Percentiles rank a stretch among this genome's conserved stretches.
These are phyloP conservation scores for Rhynchospora tenuis DNA, from an alignment of 176 grass and related monocot genomes.

Conservation along the genomic window DNA sequence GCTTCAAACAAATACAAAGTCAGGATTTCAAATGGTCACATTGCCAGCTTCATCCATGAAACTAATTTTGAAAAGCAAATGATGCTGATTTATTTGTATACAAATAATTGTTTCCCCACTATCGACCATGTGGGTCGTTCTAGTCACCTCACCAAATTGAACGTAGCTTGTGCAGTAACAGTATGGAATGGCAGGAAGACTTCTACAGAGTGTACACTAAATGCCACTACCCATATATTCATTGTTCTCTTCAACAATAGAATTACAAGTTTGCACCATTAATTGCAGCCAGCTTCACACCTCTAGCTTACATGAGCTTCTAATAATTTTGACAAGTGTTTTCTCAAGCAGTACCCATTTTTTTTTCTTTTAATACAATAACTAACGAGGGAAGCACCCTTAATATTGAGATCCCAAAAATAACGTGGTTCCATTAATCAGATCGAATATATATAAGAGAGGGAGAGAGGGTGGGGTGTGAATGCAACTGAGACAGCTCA, in stretches of 20 bases:
- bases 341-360: background rate
- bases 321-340: background rate
- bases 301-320: background rate
- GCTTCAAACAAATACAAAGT: too few relatives aligned
- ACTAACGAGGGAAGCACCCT: background rate
- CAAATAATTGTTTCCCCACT: background rate
- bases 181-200: background rate
- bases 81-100: background rate
- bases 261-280: background rate
- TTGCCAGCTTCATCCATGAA: too few relatives aligned
- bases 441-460: background rate
- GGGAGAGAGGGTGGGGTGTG: background rate
- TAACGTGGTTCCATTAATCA: background rate
- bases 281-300: background rate
- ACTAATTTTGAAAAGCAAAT: background rate
- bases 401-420: background rate
- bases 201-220: background rate
- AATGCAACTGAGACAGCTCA: background rate
- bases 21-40: too few relatives aligned
- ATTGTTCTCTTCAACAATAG: background rate
- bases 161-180: background rate
- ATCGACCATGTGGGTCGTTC: background rate
- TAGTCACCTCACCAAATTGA: background rate
- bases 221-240: background rate
- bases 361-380: background rate